A percentile compares a stretch with the other conserved stretches of the same genome.
Evolutionary conservation across 2,329 filamentous ascomycete species (phyloP).

Genomic region (Corynespora cassiicola): DNA sequence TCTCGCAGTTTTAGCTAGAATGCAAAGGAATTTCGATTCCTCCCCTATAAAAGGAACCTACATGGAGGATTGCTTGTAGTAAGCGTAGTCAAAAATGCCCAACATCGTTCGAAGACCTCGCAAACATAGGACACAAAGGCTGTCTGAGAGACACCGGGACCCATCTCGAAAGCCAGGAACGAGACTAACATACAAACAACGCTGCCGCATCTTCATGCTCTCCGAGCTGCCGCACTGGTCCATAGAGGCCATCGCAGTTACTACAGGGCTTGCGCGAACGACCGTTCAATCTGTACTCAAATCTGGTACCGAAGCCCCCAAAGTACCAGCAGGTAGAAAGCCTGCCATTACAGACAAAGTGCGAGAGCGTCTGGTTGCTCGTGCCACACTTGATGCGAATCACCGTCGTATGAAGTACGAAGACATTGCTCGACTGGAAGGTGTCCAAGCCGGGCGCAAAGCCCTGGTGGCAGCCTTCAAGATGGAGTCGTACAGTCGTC

Average conservation of each 20-base stretch:
- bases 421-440: conserved; percentile 7
- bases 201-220: conserved; percentile 7
- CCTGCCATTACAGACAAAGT: conserved; percentile 1
- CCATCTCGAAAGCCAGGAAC: conserved; percentile 3
- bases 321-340: conserved; percentile 2
- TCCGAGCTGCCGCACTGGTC: conserved; percentile 1
- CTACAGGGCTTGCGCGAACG: conserved; percentile 4
- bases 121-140: neutral
- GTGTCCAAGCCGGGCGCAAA: conserved; percentile 7
- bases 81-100: conserved; percentile 5
- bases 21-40: no score
- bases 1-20: no score
- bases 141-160: conserved; percentile 3
- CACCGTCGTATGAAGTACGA: conserved; percentile 4
- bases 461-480: conserved; percentile 5
- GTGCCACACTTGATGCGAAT: conserved; percentile 8
- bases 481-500: conserved; percentile 5
- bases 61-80: no score
- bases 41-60: no score
- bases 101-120: conserved; percentile 3
- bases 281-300: conserved; percentile 6
- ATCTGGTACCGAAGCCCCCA: conserved; percentile 2
- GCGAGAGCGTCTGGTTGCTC: conserved; percentile 7
- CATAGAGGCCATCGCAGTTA: conserved; percentile 1
- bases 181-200: conserved; percentile 6